Evolutionary conservation across 768 basidiomycete species (phyloP).

Genomic region (Termitomyces sp.): DNA sequence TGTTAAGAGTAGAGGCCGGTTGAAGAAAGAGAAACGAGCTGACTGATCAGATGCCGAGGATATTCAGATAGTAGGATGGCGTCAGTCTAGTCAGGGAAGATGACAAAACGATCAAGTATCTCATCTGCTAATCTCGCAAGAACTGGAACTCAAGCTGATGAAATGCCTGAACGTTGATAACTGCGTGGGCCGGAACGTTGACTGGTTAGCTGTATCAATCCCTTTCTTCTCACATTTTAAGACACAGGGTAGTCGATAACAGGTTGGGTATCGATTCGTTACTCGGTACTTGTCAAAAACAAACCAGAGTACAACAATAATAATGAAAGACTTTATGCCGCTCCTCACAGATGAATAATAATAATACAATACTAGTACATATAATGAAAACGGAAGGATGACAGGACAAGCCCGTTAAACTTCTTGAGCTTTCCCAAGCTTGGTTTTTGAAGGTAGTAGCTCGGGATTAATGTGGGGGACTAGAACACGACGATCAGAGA

Average conservation of each 20-base stretch:
- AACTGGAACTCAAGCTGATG: too few species aligned
- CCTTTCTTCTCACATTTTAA: neutral
- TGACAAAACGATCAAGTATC: neutral
- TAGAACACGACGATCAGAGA: neutral
- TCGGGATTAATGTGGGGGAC: conserved; percentile 33
- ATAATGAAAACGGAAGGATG: neutral
- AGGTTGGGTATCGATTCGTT: too few species aligned
- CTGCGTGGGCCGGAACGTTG: too few species aligned
- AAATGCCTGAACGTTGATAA: too few species aligned
- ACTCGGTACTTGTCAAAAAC: too few species aligned
- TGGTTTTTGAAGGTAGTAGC: conserved; percentile 35
- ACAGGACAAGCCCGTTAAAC: conserved; percentile 8
- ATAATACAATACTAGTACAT: conserved; percentile 13
- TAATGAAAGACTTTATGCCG: neutral
- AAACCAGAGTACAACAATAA: too few species aligned
- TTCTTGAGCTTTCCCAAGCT: conserved; percentile 24
- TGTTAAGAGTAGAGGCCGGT: neutral
- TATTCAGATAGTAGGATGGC: neutral
- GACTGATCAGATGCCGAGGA: neutral
- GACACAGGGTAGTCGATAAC: too few species aligned
- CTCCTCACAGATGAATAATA: conserved; percentile 10
- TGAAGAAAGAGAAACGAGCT: neutral
- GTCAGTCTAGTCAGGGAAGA: neutral
- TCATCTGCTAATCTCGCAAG: neutral
- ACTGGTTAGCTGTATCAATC: too few species aligned